Percentiles rank a stretch among this genome's conserved stretches.
phyloP scores from a whole-genome alignment of 352 stramenopile species.

The Phytophthora boehmeriae region DNA sequence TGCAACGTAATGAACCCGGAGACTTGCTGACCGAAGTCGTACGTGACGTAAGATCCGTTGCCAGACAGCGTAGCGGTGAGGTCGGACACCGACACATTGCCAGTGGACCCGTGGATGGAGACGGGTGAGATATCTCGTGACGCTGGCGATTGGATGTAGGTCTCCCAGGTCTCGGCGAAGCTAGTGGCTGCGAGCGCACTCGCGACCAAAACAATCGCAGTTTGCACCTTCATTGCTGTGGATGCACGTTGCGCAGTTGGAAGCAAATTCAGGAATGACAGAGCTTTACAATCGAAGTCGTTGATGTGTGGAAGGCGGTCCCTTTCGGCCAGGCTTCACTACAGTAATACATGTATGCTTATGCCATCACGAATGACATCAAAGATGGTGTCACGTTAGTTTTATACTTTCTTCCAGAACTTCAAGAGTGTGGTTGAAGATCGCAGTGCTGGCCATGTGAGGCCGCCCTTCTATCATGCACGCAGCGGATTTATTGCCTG shows the following conservation, averaged over 20 bases:
- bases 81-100: slow-evolving; percentile 4
- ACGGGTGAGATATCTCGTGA: slow-evolving; percentile 17
- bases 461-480: neutral
- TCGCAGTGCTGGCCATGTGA: neutral
- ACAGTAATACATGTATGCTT: too few relatives aligned
- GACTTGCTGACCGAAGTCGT: slow-evolving; percentile 46
- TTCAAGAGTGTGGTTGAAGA: neutral
- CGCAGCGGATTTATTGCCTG: neutral
- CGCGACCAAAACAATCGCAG: slow-evolving; percentile 11
- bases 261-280: slow-evolving; percentile 21
- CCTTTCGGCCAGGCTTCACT: too few relatives aligned
- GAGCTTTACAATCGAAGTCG: neutral
- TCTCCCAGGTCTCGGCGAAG: slow-evolving; percentile 11
- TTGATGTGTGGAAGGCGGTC: too few relatives aligned
- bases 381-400: neutral
- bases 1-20: slow-evolving; percentile 33
- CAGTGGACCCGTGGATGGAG: slow-evolving; percentile 11
- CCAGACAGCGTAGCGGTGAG: slow-evolving; percentile 29
- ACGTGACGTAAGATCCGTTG: slow-evolving; percentile 40
- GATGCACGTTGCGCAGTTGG: neutral
- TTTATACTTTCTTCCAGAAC: neutral
- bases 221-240: slow-evolving; percentile 19
- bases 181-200: slow-evolving; percentile 11
- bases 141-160: slow-evolving; percentile 24
- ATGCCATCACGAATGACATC: too few relatives aligned